These are phyloP conservation scores for Aaosphaeria arxii DNA, from an alignment of 2,329 filamentous ascomycete genomes.

Conservation along the genomic window DNA sequence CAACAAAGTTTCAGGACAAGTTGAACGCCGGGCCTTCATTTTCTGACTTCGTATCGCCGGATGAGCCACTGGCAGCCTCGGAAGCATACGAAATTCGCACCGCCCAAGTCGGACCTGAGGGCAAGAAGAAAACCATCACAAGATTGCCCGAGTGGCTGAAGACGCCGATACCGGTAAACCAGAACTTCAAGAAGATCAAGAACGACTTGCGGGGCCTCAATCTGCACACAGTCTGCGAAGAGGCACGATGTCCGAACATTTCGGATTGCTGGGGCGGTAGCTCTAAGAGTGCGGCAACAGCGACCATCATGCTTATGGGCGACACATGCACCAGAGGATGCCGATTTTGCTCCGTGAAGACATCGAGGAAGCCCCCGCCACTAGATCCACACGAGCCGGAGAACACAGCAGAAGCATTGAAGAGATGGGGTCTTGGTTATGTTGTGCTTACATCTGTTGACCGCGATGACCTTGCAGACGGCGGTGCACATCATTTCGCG, in stretches of 20 bases:
- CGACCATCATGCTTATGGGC: constrained; percentile 99
- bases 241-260: constrained; percentile 95
- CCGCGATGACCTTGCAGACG: constrained; percentile 85
- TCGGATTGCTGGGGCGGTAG: constrained; percentile 96
- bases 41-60: constrained; percentile 57
- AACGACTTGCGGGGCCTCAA: constrained; percentile 84
- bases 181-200: constrained; percentile 93
- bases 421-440: constrained; percentile 91
- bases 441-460: constrained; percentile 94
- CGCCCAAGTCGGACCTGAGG: constrained; percentile 58
- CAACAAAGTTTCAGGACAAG: constrained; percentile 59
- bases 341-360: constrained; percentile 97
- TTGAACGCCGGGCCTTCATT: constrained; percentile 65
- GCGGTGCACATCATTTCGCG: constrained; percentile 84
- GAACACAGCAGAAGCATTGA: constrained; percentile 90
- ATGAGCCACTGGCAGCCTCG: constrained; percentile 41
- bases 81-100: constrained; percentile 62
- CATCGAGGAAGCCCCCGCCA: constrained; percentile 69
- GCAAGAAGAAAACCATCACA: constrained; percentile 63
- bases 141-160: constrained; percentile 93
- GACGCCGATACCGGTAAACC: constrained; percentile 83
- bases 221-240: constrained; percentile 95
- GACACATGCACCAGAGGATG: constrained; percentile 97
- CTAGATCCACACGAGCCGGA: constrained; percentile 96
- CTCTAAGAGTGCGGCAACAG: constrained; percentile 85